Evolutionary conservation across 768 basidiomycete genomes (phyloP).

Genomic region (Melanogaster broomeanus): DNA sequence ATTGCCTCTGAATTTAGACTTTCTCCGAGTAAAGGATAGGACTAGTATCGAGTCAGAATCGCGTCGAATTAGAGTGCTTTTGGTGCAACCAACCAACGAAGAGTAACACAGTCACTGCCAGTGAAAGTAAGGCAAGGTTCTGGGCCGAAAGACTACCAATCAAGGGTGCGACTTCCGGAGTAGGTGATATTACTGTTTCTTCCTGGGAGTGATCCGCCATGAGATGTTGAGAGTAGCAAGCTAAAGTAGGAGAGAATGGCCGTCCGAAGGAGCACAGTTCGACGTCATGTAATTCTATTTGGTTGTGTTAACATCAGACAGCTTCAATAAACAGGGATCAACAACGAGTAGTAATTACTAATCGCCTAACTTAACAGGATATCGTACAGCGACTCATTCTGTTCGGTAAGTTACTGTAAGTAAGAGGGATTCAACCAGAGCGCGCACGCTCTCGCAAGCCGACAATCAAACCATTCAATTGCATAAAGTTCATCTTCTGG

Average conservation of each 20-base stretch:
- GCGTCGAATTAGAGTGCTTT: neutral
- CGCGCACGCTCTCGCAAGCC: neutral
- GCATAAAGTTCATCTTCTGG: constrained; percentile 2
- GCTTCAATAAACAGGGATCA: constrained; percentile 14
- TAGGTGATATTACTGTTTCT: constrained; percentile 7
- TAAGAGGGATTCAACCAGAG: neutral
- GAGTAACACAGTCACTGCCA: constrained; percentile 44
- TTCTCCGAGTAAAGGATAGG: constrained; percentile 43
- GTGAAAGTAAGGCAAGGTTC: constrained; percentile 42
- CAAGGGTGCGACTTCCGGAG: constrained; percentile 39
- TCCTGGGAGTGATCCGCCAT: constrained; percentile 15
- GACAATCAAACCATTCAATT: constrained; percentile 4
- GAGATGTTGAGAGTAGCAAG: neutral
- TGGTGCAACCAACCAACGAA: constrained; percentile 41
- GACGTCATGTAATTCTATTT: constrained; percentile 18
- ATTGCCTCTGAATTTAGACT: constrained; percentile 51
- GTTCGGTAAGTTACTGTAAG: neutral
- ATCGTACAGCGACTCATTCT: too few relatives aligned
- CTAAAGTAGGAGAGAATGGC: neutral
- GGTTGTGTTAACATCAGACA: constrained; percentile 14
- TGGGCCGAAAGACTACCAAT: constrained; percentile 39
- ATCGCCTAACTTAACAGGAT: too few relatives aligned
- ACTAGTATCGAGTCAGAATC: constrained; percentile 39
- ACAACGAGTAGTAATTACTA: too few relatives aligned
- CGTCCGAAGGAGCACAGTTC: neutral